phyloP scores from a whole-genome alignment of 768 basidiomycete species.

The Rhodotorula graminis region DNA sequence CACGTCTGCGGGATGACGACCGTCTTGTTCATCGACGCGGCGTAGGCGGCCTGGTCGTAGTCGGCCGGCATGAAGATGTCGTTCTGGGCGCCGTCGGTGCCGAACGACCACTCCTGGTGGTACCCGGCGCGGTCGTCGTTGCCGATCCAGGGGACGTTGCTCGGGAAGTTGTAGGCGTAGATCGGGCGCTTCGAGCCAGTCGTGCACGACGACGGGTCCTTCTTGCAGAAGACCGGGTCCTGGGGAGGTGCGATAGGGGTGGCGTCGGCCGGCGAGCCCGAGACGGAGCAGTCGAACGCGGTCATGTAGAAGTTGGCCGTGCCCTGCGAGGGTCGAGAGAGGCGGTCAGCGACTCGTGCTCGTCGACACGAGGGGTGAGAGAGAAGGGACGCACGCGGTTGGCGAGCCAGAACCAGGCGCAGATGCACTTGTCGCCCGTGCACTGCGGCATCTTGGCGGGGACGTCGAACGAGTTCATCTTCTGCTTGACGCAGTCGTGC shows the following conservation, averaged over 20 bases:
- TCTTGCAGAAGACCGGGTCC: slow-evolving; percentile 29
- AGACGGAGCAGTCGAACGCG: slow-evolving; percentile 32
- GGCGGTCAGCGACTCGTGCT: not conserved
- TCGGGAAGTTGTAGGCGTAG: slow-evolving; percentile 34
- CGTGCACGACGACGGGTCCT: slow-evolving; percentile 12
- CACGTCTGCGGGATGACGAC: not conserved
- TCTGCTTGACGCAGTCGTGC: slow-evolving; percentile 40
- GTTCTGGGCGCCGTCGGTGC: slow-evolving; percentile 32
- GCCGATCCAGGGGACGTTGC: slow-evolving; percentile 28
- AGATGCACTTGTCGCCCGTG: slow-evolving; percentile 44
- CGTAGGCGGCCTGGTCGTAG: slow-evolving; percentile 3
- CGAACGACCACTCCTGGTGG: slow-evolving; percentile 30
- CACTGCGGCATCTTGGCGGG: slow-evolving; percentile 44
- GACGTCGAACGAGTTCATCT: slow-evolving; percentile 41
- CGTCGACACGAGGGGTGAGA: not conserved
- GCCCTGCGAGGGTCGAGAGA: slow-evolving; percentile 2
- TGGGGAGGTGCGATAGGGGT: slow-evolving; percentile 22
- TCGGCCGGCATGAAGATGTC: slow-evolving; percentile 33
- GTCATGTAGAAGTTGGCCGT: slow-evolving; percentile 36
- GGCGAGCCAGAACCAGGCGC: slow-evolving; percentile 41
- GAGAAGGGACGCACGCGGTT: not conserved
- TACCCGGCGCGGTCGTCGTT: slow-evolving; percentile 32
- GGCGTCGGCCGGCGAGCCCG: slow-evolving; percentile 14
- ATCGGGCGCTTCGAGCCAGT: slow-evolving; percentile 32
- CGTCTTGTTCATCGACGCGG: not conserved